Percentiles rank a stretch among this genome's conserved stretches.
Conservation (phyloP, 2,329 filamentous ascomycete genomes). For the Eutypella sp. region DNA sequence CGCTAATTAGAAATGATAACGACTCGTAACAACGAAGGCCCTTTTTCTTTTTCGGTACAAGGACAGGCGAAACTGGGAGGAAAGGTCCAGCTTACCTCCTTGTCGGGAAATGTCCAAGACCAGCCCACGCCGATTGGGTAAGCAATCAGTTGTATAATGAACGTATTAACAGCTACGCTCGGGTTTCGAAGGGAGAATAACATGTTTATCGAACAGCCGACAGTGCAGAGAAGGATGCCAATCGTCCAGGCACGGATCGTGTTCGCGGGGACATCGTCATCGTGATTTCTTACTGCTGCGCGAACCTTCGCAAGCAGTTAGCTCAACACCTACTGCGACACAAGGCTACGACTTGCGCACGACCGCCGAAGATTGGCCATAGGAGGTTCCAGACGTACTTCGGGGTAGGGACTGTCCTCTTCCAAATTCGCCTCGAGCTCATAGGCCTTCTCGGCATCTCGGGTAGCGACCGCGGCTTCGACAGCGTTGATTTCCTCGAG, state of each 20-base stretch:
- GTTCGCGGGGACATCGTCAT: slow-evolving; percentile 48
- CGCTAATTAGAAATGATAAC: no score
- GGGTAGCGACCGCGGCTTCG: slow-evolving; percentile 39
- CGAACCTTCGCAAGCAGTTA: slow-evolving; percentile 22
- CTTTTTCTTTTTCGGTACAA: no score
- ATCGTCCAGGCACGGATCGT: slow-evolving; percentile 58
- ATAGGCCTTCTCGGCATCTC: slow-evolving; percentile 40
- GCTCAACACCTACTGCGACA: background rate
- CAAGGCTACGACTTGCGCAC: slow-evolving; percentile 19
- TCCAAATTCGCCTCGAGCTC: slow-evolving; percentile 42
- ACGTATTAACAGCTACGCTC: slow-evolving; percentile 46
- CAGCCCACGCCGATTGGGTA: slow-evolving; percentile 39
- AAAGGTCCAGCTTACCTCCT: slow-evolving; percentile 12
- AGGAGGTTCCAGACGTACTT: no score
- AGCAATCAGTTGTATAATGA: slow-evolving; percentile 50
- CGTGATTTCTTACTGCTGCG: slow-evolving; percentile 36
- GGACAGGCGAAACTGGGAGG: no score
- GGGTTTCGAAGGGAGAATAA: slow-evolving; percentile 46
- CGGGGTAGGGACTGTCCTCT: slow-evolving; percentile 53
- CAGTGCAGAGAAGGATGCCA: slow-evolving; percentile 51
- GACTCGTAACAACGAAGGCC: no score
- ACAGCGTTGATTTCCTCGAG: slow-evolving; percentile 48
- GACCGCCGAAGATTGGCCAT: no score
- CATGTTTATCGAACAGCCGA: slow-evolving; percentile 53
- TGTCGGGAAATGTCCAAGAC: slow-evolving; percentile 30